Evolutionary conservation across 1,139 yeast genomes (phyloP), one percentile per base, ranked within the genome.

Genomic region (Petasospora rhodanensis): DNA sequence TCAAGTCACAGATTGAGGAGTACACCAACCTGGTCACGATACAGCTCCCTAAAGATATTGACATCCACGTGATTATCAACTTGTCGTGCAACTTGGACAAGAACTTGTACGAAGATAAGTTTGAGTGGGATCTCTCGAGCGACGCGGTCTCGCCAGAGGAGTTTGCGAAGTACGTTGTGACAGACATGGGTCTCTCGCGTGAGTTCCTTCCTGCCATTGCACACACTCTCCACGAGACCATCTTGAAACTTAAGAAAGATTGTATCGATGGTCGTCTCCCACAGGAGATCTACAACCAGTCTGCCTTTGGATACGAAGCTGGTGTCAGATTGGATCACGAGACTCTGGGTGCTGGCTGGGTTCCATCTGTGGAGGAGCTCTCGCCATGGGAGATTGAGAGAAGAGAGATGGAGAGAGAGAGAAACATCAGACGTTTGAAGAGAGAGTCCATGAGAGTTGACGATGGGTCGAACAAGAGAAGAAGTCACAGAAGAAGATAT

Each of bases 341-440:
- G 39, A 61, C 66, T 12, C 57, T 73, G 25, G 85, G 86, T 27
- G 86, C 79, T 31, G 82, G 76, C 22, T 91, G 96, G 95, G 81
- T 83, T 34, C 98, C 99, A 10, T 70, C 78, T 22, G 81, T 91
- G 4, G 97, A 89, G 58, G 74, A 76, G 7, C 68, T 91, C 41
- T 79, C 94, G 1, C 91, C 86, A 30, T 89, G 91, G 71, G 98
- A 91, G 60, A 86, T 91, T 38, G 97, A 89, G 54, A 82, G 84
- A 61, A 73, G 97, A 43, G 97, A 91, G 55, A 86, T 89, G 46
- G 98, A 93, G 59, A 79, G 95, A 52, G 96, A 89, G 46, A 74
- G 98, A 58, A 86, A 84, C 53, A 72, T 86, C 42, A 76, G 98
- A 58, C 76, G 98, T 55, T 68, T 87, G 52, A 89, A 93, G 65